phyloP scores from a whole-genome alignment of 2,329 filamentous ascomycete species.

The Fusarium hainanense region DNA sequence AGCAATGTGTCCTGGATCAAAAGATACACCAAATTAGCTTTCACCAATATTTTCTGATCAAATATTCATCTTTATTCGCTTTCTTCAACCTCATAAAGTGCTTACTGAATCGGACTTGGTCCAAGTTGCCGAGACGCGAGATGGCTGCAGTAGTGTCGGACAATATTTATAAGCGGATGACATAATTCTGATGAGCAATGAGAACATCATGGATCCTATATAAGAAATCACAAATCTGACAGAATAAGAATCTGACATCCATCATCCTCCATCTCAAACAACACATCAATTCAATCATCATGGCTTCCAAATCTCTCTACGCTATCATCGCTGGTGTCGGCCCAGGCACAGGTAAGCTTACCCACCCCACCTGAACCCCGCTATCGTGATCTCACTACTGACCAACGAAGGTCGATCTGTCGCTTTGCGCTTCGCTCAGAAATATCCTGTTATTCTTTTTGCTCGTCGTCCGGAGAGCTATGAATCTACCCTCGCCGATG shows the following conservation, averaged over 20 bases:
- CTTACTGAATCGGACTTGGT: not conserved
- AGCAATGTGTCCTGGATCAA: no score
- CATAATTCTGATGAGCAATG: conserved; percentile 24
- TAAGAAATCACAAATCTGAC: not conserved
- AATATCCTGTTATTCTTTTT: conserved; percentile 81
- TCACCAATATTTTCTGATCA: no score
- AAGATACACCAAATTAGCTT: accelerated
- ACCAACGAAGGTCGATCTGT: conserved; percentile 54
- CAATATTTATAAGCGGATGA: conserved; percentile 39
- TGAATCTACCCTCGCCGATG: conserved; percentile 73
- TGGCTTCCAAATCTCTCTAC: conserved; percentile 60
- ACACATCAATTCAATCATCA: not conserved
- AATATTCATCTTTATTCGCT: no score
- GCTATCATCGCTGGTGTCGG: conserved; percentile 78
- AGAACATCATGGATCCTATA: not conserved
- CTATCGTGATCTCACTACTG: not conserved
- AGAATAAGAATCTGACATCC: not conserved
- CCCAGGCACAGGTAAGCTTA: conserved; percentile 66
- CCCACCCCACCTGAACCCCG: not conserved
- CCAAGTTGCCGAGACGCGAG: not conserved
- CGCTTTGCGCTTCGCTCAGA: conserved; percentile 68
- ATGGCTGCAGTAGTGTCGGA: not conserved
- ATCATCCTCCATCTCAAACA: no score
- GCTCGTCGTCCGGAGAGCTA: conserved; percentile 75
- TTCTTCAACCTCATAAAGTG: not conserved